Evolutionary conservation across 2,329 filamentous ascomycete species (phyloP), one percentile per base, ranked within the genome.

Genomic region (Cladophialophora carrionii): DNA sequence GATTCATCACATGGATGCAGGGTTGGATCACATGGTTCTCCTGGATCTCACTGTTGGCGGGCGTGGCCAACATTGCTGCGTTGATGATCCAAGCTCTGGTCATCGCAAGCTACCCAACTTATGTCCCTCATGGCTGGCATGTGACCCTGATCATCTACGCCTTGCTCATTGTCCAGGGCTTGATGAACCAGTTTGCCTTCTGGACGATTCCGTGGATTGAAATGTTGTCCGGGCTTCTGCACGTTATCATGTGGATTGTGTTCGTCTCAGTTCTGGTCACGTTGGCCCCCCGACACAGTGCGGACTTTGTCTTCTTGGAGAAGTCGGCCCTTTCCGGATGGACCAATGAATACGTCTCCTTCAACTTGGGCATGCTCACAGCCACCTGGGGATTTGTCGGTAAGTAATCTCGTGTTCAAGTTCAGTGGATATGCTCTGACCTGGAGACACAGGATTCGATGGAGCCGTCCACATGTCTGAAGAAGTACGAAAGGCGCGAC

Each of bases 21-120:
- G 77, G 76, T 5, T 80, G 77, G 78, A 71, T 78, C 14, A 80
- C 78, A 3, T 80, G 77, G 77, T 75, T 78, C 54, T 76, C 74
- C 24, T 80, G 78, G 74, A 72, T 79, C 17, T 74, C 76, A 1
- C 66, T 73, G 3, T 31, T 70, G 37, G 66, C 64, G 34, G 66
- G 67, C 32, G 57, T 65, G 5, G 59, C 58, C 24, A 79, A 78
- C 65, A 73, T 72, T 3, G 75, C 74, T 2, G 74, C 76, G 12
- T 32, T 59, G 48, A 68, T 68, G 26, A 49, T 65, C 22, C 64
- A 62, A 37, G 34, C 51, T 29, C 41, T 66, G 20, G 61, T 61
- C 34, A 71, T 71, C 22, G 69, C 73, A 9, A 74, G 75, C 57
- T 74, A 73, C 56, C 74, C 75, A 0, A 68, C 70, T 22, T 78